Evolutionary conservation across 179 eudicot species (phyloP).

Genomic region (Spergularia azorica): DNA sequence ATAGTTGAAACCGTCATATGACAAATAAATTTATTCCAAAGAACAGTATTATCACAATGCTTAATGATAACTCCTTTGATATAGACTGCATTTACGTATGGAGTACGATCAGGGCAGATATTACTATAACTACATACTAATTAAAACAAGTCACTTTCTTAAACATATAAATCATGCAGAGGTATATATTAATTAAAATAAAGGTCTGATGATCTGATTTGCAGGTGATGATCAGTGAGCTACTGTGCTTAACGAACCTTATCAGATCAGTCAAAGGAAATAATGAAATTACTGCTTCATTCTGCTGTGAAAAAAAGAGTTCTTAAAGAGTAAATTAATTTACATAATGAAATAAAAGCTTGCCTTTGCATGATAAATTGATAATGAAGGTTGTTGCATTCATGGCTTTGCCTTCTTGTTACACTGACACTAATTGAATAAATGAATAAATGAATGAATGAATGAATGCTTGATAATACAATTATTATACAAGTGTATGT

Average conservation of each 20-base stretch:
- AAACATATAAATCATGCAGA: conserved; percentile 15
- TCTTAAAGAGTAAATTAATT: background rate
- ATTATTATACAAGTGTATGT: background rate
- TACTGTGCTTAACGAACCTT: conserved; percentile 21
- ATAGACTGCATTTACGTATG: conserved; percentile 20
- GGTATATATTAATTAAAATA: conserved; percentile 12
- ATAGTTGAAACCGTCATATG: too few species aligned
- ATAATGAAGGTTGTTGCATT: conserved; percentile 39
- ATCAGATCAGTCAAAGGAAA: conserved; percentile 24
- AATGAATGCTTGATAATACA: conserved; percentile 30
- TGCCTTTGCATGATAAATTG: conserved; percentile 21
- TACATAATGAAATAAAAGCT: conserved; percentile 12
- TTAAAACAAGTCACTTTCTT: conserved; percentile 27
- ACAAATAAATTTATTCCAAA: too few species aligned
- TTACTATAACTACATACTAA: background rate
- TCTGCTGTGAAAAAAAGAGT: conserved; percentile 1
- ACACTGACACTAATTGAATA: conserved; percentile 34
- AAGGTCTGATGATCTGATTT: background rate
- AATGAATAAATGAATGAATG: conserved; percentile 32
- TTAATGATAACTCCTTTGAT: conserved; percentile 14
- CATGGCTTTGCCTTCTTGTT: conserved; percentile 34
- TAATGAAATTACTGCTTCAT: conserved; percentile 1
- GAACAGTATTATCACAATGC: background rate
- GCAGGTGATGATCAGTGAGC: background rate
- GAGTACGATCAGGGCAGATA: conserved; percentile 18